Base-by-base conservation (phyloP, 768 basidiomycete species). In the Macrolepiota albuminosa region DNA sequence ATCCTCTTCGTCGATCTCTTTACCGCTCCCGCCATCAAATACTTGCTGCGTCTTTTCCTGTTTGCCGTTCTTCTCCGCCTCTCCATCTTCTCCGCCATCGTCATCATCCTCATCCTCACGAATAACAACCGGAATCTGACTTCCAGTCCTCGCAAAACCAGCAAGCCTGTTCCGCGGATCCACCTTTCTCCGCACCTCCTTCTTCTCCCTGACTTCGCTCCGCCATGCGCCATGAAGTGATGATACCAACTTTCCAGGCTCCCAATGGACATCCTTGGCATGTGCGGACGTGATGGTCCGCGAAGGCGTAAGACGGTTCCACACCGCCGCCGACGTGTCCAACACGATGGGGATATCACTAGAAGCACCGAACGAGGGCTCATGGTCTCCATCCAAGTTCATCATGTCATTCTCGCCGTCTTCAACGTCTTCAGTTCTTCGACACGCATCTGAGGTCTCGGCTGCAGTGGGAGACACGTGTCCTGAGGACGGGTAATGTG, bases 101-200 rank as follows among this genome's bases (percentile, higher is more conserved):
- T 67, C 58, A 4, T 54, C 64, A 3, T 70, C 72, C 1, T 65
- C 58, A n/a, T 68, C 63, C 18, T 64, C 66, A 9, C 61, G 62
- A 43, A 67, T 58, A 2, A 66, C 61, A 42, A 34, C 61, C 31
- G 62, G 60, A 21, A 66, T 29, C 47, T 74, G 77, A 61, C 76
- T 79, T 42, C 83, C 84, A 39, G 68, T 68, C 63, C 84, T 76
- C 11, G 85, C 79, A 72, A 86, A 90, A 11, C 72, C 78, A 47
- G 72, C 77, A 58, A 91, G 66, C 54, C 70, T 78, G 54, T 71
- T 75, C 57, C 81, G 76, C 54, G 89, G 70, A 36, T 68, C 74
- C 36, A 6, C 36, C 26, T 54, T 42, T n/a, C 9, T 29, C 31
- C 43, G 42, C 54, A 31, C 6, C 54, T 8, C 21, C 16, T 54